Base-by-base conservation (phyloP, 2,329 filamentous ascomycete species). In the Zymoseptoria passerinii region DNA sequence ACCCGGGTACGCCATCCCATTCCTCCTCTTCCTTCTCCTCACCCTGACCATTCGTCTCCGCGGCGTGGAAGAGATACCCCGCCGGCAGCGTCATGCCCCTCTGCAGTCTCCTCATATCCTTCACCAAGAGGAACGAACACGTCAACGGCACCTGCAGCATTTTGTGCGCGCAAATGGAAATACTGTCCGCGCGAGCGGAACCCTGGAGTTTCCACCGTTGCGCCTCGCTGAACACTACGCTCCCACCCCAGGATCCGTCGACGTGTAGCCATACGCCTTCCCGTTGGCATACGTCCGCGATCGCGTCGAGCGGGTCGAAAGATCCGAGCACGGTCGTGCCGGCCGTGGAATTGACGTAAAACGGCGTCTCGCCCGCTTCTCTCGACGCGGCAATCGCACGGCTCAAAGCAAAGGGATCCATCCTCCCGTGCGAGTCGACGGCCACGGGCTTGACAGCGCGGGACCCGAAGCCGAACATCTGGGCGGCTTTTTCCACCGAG, bases 291-390 rank as follows among this genome's bases (percentile, higher is more conserved):
- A 96, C 79, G 28, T 76, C 77, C 0, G 86, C 80, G 62, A 96
- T 86, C 2, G 81, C 82, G 10, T 79, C 73, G 66, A 96, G 86
- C 0, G 89, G 89, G 68, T 96, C 92, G 70, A 87, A 99, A 0
- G 89, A 90, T 16, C 94, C 94, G 62, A 92, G 78, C 1, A 97
- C 92, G 0, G 94, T 99, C 1, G 92, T 96, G 18, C 94, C 94
- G 0, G 94, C 92, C 0, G 94, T 97, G 5, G 92, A 89, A 71
- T 96, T 97, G 70, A 97, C 89, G 74, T 95, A 96, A 61, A 99
- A 88, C 0, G 94, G 92, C 0, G 88, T 94, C 70, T 86, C 84
- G 35, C 89, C 90, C 53, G 85, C 79, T 0, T 71, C 67, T 66
- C 85, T 84, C 23, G 88, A 85, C 56, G 80, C 78, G 4, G 77